Evolutionary conservation across 2,329 filamentous ascomycete genomes (phyloP).

Genomic region (Alternaria sp.): DNA sequence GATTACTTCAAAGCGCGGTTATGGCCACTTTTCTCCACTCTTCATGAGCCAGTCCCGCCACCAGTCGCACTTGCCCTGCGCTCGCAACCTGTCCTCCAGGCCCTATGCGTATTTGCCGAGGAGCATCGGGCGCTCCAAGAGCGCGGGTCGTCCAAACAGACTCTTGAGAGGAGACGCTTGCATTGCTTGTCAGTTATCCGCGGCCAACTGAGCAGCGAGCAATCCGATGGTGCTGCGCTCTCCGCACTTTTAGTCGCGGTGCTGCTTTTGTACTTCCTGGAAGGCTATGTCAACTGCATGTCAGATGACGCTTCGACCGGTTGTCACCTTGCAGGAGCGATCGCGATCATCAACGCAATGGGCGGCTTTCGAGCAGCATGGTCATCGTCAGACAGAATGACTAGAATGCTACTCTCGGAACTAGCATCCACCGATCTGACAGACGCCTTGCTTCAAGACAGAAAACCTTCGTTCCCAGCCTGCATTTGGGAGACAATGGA

Average conservation of each 20-base stretch:
- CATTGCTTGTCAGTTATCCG: constrained; percentile 18
- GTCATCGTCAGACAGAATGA: constrained; percentile 9
- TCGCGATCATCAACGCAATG: constrained; percentile 79
- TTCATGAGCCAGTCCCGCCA: constrained; percentile 11
- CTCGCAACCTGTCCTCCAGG: constrained; percentile 19
- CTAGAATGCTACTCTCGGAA: constrained; percentile 19
- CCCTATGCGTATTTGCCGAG: constrained; percentile 17
- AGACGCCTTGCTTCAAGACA: constrained; percentile 16
- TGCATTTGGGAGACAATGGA: constrained; percentile 16
- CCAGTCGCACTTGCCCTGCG: constrained; percentile 16
- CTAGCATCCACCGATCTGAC: constrained; percentile 23
- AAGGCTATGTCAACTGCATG: constrained; percentile 20
- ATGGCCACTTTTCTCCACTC: constrained; percentile 21
- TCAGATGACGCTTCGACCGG: constrained; percentile 17
- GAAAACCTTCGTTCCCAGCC: constrained; percentile 13
- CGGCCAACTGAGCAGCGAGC: constrained; percentile 7
- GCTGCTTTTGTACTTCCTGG: constrained; percentile 19
- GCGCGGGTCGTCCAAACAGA: constrained; percentile 4
- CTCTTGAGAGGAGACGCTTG: constrained; percentile 4
- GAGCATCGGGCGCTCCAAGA: constrained; percentile 17
- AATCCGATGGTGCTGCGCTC: constrained; percentile 6
- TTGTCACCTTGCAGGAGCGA: constrained; percentile 51
- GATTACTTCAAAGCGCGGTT: constrained; percentile 20
- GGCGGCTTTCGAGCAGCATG: constrained; percentile 54
- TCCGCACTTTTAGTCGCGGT: constrained; percentile 19